A percentile compares a stretch with the other conserved stretches of the same genome.
Evolutionary conservation across 148 eudicot species (phyloP).

Genomic region (Agrostemma githago): DNA sequence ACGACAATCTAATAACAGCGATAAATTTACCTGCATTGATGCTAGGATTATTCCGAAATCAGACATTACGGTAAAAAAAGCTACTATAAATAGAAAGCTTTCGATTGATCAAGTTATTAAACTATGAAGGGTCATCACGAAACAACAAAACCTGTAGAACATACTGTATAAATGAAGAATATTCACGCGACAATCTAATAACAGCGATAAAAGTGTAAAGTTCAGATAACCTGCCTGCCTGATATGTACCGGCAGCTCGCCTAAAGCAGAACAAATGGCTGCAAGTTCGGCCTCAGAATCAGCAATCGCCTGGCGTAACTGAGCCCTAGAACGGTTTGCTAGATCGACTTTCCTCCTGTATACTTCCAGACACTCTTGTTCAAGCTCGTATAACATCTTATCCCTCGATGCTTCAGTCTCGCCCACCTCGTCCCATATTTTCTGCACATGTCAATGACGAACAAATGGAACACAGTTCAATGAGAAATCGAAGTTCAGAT

Average conservation of each 20-base stretch:
- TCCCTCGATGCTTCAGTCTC: slow-evolving; percentile 49
- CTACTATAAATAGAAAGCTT: too few species aligned
- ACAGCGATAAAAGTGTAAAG: neutral
- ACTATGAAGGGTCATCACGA: neutral
- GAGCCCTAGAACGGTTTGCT: slow-evolving; percentile 58
- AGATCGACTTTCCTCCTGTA: slow-evolving; percentile 58
- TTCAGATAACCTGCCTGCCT: slow-evolving; percentile 35
- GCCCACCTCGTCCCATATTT: slow-evolving; percentile 68
- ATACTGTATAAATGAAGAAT: neutral
- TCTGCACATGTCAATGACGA: slow-evolving; percentile 26
- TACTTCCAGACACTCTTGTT: slow-evolving; percentile 58
- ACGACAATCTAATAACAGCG: neutral
- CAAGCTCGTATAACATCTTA: slow-evolving; percentile 54
- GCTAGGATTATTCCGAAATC: too few species aligned
- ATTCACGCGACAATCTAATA: neutral
- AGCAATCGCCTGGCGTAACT: slow-evolving; percentile 56
- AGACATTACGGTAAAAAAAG: too few species aligned
- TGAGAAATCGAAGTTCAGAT: neutral
- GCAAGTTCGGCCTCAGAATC: slow-evolving; percentile 66
- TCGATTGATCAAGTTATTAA: too few species aligned
- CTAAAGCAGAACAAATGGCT: slow-evolving; percentile 49
- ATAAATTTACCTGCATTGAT: too few species aligned
- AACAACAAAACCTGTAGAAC: too few species aligned
- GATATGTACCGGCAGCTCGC: slow-evolving; percentile 49
- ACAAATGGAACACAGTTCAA: slow-evolving; percentile 1